These are phyloP conservation scores for Xerocomus spinulosus DNA, from an alignment of 768 basidiomycete species.

Conservation along the genomic window DNA sequence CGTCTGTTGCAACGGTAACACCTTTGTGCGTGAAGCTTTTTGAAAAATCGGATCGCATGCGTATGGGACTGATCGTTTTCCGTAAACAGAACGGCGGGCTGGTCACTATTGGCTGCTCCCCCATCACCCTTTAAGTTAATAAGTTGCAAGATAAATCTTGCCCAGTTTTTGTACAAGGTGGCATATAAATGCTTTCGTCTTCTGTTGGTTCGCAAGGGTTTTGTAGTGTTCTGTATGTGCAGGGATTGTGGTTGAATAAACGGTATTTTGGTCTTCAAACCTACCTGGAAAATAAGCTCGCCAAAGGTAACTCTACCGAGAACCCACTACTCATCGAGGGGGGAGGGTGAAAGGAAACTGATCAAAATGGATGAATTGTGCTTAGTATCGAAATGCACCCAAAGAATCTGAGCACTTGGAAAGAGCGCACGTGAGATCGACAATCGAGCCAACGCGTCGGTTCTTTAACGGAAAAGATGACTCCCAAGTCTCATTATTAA, in stretches of 20 bases:
- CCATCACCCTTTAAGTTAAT: conserved; percentile 1
- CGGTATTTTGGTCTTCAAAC: not conserved
- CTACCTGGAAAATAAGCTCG: no score
- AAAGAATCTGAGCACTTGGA: not conserved
- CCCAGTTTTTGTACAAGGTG: not conserved
- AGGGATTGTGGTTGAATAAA: not conserved
- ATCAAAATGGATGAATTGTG: no score
- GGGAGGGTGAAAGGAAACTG: no score
- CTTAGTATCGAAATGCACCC: no score
- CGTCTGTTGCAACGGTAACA: conserved; percentile 15
- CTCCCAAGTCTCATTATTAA: not conserved
- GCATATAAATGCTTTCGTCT: not conserved
- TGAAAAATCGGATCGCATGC: fast-evolving
- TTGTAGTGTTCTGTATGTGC: not conserved
- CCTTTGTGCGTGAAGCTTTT: conserved; percentile 1
- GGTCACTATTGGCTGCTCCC: conserved; percentile 11
- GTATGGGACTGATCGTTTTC: not conserved
- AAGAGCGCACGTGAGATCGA: not conserved
- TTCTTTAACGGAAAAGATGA: not conserved
- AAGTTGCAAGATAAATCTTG: not conserved
- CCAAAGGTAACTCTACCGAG: no score
- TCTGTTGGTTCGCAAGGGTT: not conserved
- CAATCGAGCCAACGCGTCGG: not conserved
- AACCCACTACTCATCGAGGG: no score
- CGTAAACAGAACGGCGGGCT: conserved; percentile 2